Evolutionary conservation across 345 rosid genomes (phyloP).

Genomic region (Arabis hirsuta): DNA sequence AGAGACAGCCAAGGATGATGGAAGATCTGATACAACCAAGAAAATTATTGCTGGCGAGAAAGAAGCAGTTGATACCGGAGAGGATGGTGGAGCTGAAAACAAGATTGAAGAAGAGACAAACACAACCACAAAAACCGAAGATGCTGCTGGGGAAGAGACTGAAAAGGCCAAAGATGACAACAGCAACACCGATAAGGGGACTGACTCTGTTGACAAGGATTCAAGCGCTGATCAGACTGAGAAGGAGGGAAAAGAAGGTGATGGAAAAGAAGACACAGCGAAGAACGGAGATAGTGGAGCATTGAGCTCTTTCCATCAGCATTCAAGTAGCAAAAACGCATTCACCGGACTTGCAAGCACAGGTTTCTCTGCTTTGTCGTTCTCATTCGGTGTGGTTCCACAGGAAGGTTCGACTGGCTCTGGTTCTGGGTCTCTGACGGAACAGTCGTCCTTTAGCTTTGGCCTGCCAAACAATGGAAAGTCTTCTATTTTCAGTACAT

Average conservation of each 20-base stretch:
- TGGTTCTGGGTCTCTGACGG: constrained; percentile 43
- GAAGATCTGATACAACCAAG: constrained; percentile 8
- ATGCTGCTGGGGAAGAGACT: constrained; percentile 32
- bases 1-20: constrained; percentile 7
- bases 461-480: constrained; percentile 66
- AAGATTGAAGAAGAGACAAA: constrained; percentile 21
- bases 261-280: constrained; percentile 46
- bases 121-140: constrained; percentile 4
- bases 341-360: constrained; percentile 92
- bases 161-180: constrained; percentile 42
- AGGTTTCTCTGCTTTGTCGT: constrained; percentile 66
- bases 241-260: constrained; percentile 47
- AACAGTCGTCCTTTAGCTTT: constrained; percentile 42
- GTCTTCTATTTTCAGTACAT: constrained; percentile 57
- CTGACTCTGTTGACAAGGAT: constrained; percentile 44
- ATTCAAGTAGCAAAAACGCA: constrained; percentile 91
- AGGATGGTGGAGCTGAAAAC: constrained; percentile 27
- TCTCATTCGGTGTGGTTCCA: constrained; percentile 63
- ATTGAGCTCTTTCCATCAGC: constrained; percentile 86
- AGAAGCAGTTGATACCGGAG: constrained; percentile 9
- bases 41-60: constrained; percentile 4
- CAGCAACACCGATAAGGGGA: constrained; percentile 36
- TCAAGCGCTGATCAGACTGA: constrained; percentile 45
- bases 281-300: constrained; percentile 55
- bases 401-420: constrained; percentile 55